These are phyloP conservation scores for Xylaria castorea DNA, from an alignment of 495 filamentous ascomycete species.

Conservation along the genomic window DNA sequence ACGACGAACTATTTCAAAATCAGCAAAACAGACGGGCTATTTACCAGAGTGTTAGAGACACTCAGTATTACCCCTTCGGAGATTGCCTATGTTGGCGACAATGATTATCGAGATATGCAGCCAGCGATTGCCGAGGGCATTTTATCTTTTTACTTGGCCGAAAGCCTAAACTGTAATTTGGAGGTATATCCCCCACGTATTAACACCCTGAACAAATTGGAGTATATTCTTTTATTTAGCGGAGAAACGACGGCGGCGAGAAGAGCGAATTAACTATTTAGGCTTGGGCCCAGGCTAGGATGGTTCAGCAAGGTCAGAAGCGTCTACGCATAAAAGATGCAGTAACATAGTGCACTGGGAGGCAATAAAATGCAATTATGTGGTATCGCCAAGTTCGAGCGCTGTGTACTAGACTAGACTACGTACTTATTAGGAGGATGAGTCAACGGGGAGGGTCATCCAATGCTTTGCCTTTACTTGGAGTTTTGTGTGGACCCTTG, in stretches of 20 bases:
- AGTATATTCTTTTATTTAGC: constrained; percentile 13
- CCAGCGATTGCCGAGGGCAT: constrained; percentile 34
- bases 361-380: neutral
- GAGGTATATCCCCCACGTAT: constrained; percentile 17
- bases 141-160: constrained; percentile 22
- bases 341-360: too few species aligned
- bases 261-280: neutral
- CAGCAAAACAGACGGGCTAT: constrained; percentile 48
- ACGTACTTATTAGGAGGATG: neutral
- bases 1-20: constrained; percentile 42
- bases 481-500: neutral
- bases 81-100: constrained; percentile 48
- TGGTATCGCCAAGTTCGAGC: neutral
- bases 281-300: neutral
- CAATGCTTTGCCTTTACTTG: neutral
- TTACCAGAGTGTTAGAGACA: constrained; percentile 39
- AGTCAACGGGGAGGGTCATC: neutral
- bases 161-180: constrained; percentile 6
- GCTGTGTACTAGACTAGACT: too few species aligned
- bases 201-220: constrained; percentile 21
- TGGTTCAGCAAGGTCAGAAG: neutral
- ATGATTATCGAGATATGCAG: constrained; percentile 40
- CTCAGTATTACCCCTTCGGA: constrained; percentile 37
- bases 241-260: neutral
- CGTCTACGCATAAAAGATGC: neutral